Evolutionary conservation across 495 filamentous ascomycete species (phyloP), one percentile per base, ranked within the genome.

Genomic region (Neurospora sp.): DNA sequence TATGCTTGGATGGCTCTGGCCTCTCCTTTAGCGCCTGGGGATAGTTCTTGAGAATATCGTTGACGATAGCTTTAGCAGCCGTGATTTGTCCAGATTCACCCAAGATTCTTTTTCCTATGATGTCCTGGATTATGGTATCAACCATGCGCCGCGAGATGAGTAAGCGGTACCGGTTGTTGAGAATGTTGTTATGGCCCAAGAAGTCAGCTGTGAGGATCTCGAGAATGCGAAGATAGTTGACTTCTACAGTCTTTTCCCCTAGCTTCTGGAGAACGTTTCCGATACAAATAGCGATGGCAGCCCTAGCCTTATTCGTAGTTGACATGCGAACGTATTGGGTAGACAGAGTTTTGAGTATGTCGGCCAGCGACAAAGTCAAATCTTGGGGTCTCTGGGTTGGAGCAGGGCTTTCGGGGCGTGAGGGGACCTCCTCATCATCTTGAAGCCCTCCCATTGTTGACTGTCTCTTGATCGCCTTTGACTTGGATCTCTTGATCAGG

Each of bases 1-100:
- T 90, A 77, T 97, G 91, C 78, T 99, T 99, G 72, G 87, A 90
- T 23, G 96, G 96, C 76, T 98, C 95, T 1, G 93, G 89, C 69
- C 92, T 89, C 77, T 99, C 96, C 80, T 97, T 96, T 69, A 98
- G 83, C 14, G 92, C 92, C 79, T 97, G 93, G 3, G 96, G 96
- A 70, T 96, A 98, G 77, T 98, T 96, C 80, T 96, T 98, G 59
- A 98, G 87, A 62, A 97, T 86, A 74, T 93, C 90, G 78, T 97
- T 98, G 77, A 97, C 88, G 69, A 99, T 83, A 74, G 88, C 89
- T 75, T 89, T 93, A 7, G 94, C 92, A 39, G 93, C 94, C 76
- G 89, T 90, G 69, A 92, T 84, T 75, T 96, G 94, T 7, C 93
- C 94, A 35, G 92, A 91, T 79, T 98, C 96, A 3, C 94, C 93